Base-by-base conservation (phyloP, 768 basidiomycete species). In the Mycena galopus region DNA sequence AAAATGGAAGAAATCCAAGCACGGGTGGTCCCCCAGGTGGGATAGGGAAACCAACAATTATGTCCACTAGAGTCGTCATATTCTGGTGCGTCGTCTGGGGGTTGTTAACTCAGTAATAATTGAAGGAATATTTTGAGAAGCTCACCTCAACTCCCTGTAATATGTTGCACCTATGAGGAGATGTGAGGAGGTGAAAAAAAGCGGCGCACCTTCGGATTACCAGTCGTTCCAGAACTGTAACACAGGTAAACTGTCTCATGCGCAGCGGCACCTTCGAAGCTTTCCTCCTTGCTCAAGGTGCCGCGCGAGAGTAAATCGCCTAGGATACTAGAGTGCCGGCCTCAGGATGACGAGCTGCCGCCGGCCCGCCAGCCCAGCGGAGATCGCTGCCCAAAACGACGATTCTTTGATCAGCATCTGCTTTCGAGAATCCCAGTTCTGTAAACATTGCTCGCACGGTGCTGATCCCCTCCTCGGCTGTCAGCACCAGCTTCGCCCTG, bases 171-270 rank as follows among this genome's bases (percentile, higher is more conserved):
- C n/a, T n/a, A 23, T 37, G 14, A 47, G 16, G 19, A 8, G 4
- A 10, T 29, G 17, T 32, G 2, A 19, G 12, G 8, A 3, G 12
- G 3, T 25, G 12, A 2, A n/a, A 29, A 44, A 61, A 2, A 33
- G n/a, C n/a, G n/a, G 3, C 14, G 12, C 4, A 35, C 63, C 55
- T 42, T 92, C 2, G 92, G 87, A 16, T n/a, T 65, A 7, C 81
- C 80, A 0, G 89, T 91, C 3, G 91, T 93, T 9, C 92, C 91
- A 21, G 86, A 86, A 73, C 84, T 85, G 71, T 94, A 94, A 72
- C 92, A 94, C 42, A 94, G 77, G 72, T 88, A 89, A 2, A 83
- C 80, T 0, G 94, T 94, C 76, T 93, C 91, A 59, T 90, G 78
- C 1, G 89, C 84, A n/a, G 82, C 78, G 0, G 83, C 73, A 0